Evolutionary conservation across 169 alveolate species (phyloP), one percentile per base, ranked within the genome.

Genomic region (Plasmodium relictum): DNA sequence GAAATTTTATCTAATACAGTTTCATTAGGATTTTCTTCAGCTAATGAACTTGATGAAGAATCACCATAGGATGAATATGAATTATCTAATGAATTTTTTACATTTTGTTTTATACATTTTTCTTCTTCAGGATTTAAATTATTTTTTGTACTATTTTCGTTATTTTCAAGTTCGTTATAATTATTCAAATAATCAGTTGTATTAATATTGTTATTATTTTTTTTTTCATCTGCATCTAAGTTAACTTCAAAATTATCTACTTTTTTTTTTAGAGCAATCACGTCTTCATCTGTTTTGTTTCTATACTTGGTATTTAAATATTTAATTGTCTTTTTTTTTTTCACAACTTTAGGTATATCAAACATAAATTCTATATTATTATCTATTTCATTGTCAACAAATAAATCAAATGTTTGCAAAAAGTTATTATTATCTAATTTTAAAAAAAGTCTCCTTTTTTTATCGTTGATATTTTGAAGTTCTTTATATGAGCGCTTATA

Each of bases 311-410:
- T 20, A 20, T 69, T 44, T 16, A 37, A 16, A 48, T 50, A 54
- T 37, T 68, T 48, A 18, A 62, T 39, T 5, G 18, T 62, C 63
- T 76, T 76, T 76, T 70, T 85, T 58, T 85, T 85, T 73, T 70
- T 85, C 26, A 70, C 74, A 24, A 59, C 56, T 20, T 85, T 85
- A 39, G 92, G 73, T 14, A 71, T 56, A 37, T 66, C 92, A 62
- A 85, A 85, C 66, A 85, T 70, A 22, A 58, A 26, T 45, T 69
- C 87, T 18, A 85, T 26, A 44, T 85, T 70, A 7, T 44, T 22
- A 39, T 42, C 87, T 6, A 85, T 85, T 45, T 85, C 74, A 14
- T 85, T 65, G 9, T 85, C 92, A 18, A 85, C 87, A 6, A 58
- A 54, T 3, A 85, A 70, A 26, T 85, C 92, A 70, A 85, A 85